Conservation (phyloP, 805 yeast genomes). For the Starmerella apis region DNA sequence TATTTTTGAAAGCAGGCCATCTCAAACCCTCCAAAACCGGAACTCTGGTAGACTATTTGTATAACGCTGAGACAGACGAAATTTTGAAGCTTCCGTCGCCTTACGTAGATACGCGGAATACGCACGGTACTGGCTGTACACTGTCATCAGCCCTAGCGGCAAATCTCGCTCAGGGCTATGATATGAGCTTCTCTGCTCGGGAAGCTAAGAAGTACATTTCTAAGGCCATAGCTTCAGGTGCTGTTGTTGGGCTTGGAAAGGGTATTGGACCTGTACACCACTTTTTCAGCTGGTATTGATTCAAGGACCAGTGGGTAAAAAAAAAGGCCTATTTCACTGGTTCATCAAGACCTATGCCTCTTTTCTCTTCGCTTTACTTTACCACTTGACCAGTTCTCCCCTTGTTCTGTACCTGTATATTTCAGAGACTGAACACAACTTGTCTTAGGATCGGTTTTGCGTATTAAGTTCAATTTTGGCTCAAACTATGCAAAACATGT, state of each 20-base stretch:
- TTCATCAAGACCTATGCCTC: too few species aligned
- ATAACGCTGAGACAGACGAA: constrained; percentile 33
- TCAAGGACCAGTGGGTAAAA: too few species aligned
- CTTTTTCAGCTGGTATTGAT: constrained; percentile 27
- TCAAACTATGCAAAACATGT: too few species aligned
- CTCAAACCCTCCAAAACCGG: constrained; percentile 29
- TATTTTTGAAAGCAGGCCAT: constrained; percentile 78
- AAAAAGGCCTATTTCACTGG: too few species aligned
- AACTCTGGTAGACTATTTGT: constrained; percentile 19
- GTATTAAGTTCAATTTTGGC: too few species aligned
- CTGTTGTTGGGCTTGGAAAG: constrained; percentile 37
- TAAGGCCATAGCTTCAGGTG: constrained; percentile 42
- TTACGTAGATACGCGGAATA: constrained; percentile 39
- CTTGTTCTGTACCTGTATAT: too few species aligned
- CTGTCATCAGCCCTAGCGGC: constrained; percentile 72
- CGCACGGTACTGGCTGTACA: constrained; percentile 91
- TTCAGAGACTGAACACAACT: too few species aligned
- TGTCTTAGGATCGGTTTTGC: too few species aligned
- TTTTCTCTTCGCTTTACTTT: neutral
- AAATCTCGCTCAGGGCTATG: constrained; percentile 48
- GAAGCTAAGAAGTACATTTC: constrained; percentile 57
- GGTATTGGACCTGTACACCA: constrained; percentile 71
- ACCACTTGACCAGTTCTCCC: too few species aligned
- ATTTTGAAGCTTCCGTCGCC: constrained; percentile 46
- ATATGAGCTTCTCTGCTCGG: constrained; percentile 42